Percentiles rank a stretch among this genome's conserved stretches.
phyloP scores from a whole-genome alignment of 345 rosid genomes.

The Camelina hispida region DNA sequence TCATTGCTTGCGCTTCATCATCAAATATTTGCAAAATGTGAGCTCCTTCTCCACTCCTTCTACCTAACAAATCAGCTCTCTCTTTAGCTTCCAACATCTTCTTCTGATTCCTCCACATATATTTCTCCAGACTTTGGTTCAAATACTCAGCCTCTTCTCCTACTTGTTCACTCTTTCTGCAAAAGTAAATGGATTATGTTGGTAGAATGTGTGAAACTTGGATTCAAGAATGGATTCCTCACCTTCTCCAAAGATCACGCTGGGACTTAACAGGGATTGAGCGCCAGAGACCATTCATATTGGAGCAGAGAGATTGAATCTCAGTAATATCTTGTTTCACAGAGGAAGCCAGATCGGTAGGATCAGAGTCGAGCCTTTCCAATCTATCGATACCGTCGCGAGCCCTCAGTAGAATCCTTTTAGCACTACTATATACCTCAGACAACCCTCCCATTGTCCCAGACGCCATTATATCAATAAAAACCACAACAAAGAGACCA shows the following conservation, averaged over 20 bases:
- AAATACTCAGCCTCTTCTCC: constrained; percentile 87
- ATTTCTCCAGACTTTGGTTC: constrained; percentile 75
- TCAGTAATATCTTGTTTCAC: constrained; percentile 75
- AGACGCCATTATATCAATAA: constrained; percentile 31
- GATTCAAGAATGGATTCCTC: neutral
- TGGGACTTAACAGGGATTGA: constrained; percentile 77
- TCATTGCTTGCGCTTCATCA: constrained; percentile 90
- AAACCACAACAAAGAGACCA: neutral
- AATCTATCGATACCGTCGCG: constrained; percentile 84
- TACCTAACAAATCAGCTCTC: constrained; percentile 79
- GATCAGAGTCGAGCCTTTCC: constrained; percentile 81
- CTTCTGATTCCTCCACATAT: constrained; percentile 65
- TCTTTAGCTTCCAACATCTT: constrained; percentile 77
- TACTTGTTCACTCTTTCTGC: constrained; percentile 78
- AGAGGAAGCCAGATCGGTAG: constrained; percentile 71
- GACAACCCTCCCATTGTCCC: constrained; percentile 59
- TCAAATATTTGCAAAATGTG: constrained; percentile 85
- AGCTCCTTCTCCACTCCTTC: constrained; percentile 77
- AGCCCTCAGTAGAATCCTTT: constrained; percentile 63
- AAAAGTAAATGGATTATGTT: too few species aligned
- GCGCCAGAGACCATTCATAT: constrained; percentile 88
- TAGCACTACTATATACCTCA: constrained; percentile 66
- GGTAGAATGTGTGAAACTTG: neutral
- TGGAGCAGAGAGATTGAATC: constrained; percentile 74
- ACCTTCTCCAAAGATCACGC: constrained; percentile 98